Conservation (phyloP, 257 asterid species). For the Echites panduratus region DNA sequence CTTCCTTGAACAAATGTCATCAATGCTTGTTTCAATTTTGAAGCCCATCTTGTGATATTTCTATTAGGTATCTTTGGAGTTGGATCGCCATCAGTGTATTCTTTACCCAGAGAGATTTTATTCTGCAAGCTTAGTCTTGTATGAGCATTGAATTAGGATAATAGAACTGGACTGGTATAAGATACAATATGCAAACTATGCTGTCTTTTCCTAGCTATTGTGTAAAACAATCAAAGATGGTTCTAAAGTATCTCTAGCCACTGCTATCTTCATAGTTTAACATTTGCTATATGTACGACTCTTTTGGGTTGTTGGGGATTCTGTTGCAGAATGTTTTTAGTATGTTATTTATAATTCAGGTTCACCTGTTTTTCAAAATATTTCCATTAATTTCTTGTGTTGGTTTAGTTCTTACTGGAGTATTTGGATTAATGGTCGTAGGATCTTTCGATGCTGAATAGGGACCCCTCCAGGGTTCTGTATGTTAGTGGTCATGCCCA, state of each 20-base stretch:
- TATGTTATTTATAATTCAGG: not conserved
- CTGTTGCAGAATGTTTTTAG: not conserved
- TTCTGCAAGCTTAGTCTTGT: not conserved
- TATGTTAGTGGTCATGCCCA: slow-evolving; percentile 72
- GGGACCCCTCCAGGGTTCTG: slow-evolving; percentile 73
- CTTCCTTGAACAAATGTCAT: too few species aligned
- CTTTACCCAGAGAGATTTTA: not conserved
- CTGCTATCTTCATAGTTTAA: not conserved
- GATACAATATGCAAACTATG: not conserved
- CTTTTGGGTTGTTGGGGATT: not conserved
- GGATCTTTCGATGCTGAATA: slow-evolving; percentile 82
- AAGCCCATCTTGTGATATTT: too few species aligned
- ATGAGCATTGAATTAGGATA: not conserved
- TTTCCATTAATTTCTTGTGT: not conserved
- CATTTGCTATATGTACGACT: not conserved
- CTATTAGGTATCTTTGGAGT: too few species aligned
- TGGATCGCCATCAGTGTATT: too few species aligned
- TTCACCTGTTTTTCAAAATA: not conserved
- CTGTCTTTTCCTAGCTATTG: not conserved
- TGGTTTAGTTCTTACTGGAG: not conserved
- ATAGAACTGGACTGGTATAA: not conserved
- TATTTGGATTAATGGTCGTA: slow-evolving; percentile 31
- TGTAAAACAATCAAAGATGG: not conserved
- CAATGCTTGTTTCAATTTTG: too few species aligned
- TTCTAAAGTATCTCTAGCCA: not conserved